A percentile compares a stretch with the other conserved stretches of the same genome.
Conservation (phyloP, 257 asterid species). For the Jaltomata sinuosa region DNA sequence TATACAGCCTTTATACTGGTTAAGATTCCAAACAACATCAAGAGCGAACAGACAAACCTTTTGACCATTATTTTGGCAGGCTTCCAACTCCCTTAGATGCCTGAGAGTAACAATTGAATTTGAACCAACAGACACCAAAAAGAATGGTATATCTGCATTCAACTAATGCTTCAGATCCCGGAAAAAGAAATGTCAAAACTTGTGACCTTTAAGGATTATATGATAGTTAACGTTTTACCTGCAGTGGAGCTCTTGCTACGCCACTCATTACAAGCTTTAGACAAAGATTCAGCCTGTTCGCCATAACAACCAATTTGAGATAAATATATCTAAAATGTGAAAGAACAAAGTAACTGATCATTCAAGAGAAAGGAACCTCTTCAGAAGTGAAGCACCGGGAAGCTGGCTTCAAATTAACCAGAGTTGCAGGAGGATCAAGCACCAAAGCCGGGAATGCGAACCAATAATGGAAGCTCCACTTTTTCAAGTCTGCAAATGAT, state of each 20-base stretch:
- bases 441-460: slow-evolving; percentile 90
- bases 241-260: slow-evolving; percentile 62
- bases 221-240: slow-evolving; percentile 30
- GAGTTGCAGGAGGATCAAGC: slow-evolving; percentile 81
- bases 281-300: slow-evolving; percentile 51
- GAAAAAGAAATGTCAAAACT: not conserved
- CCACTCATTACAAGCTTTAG: slow-evolving; percentile 74
- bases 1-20: not conserved
- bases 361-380: slow-evolving; percentile 44
- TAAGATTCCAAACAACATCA: not conserved
- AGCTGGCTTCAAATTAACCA: slow-evolving; percentile 65
- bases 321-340: not conserved
- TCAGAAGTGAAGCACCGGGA: slow-evolving; percentile 53
- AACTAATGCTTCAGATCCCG: slow-evolving; percentile 7
- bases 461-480: slow-evolving; percentile 88
- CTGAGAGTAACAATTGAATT: slow-evolving; percentile 44
- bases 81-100: slow-evolving; percentile 58
- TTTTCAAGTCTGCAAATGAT: slow-evolving; percentile 95
- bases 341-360: slow-evolving; percentile 2
- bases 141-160: slow-evolving; percentile 71
- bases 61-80: slow-evolving; percentile 45
- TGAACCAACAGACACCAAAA: slow-evolving; percentile 62
- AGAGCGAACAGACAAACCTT: slow-evolving; percentile 37
- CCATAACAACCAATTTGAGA: slow-evolving; percentile 2
- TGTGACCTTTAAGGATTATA: not conserved